A percentile compares a stretch with the other conserved stretches of the same genome.
Conservation (phyloP, 2,329 filamentous ascomycete species). For the Claviceps cyperi region DNA sequence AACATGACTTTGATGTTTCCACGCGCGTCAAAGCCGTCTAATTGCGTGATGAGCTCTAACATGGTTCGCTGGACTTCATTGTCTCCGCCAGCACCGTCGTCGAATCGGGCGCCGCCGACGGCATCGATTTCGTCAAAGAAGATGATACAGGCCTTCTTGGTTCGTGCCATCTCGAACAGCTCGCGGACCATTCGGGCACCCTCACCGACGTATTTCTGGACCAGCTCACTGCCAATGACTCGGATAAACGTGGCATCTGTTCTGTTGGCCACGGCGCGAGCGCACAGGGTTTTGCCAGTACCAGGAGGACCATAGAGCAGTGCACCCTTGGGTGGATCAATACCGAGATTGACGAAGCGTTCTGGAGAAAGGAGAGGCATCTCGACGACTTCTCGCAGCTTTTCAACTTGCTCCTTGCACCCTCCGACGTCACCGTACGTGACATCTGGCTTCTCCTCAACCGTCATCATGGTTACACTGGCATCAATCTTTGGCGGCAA, state of each 20-base stretch:
- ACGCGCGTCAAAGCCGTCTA: conserved; percentile 89
- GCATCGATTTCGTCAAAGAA: conserved; percentile 95
- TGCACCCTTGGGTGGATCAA: conserved; percentile 95
- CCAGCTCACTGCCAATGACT: conserved; percentile 93
- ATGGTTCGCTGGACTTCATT: conserved; percentile 97
- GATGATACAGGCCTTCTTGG: conserved; percentile 99
- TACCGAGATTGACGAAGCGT: conserved; percentile 95
- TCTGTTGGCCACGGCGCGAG: conserved; percentile 90
- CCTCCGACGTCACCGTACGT: conserved; percentile 98
- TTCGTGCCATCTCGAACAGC: conserved; percentile 97
- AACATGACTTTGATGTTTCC: conserved; percentile 99
- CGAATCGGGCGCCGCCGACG: conserved; percentile 88
- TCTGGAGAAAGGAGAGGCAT: conserved; percentile 95
- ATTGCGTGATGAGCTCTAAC: conserved; percentile 92
- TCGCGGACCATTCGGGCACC: conserved; percentile 97
- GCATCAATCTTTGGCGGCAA: conserved; percentile 97
- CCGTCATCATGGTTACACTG: conserved; percentile 99
- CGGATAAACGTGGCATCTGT: conserved; percentile 98
- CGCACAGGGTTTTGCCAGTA: conserved; percentile 98
- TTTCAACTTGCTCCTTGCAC: conserved; percentile 99
- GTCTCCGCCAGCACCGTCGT: conserved; percentile 90
- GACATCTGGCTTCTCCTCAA: conserved; percentile 98
- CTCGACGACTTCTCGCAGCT: conserved; percentile 94
- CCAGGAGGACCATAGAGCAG: conserved; percentile 92
- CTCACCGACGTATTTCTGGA: conserved; percentile 98